Conservation (phyloP, 2,329 filamentous ascomycete species). For the Colletotrichum sublineola region DNA sequence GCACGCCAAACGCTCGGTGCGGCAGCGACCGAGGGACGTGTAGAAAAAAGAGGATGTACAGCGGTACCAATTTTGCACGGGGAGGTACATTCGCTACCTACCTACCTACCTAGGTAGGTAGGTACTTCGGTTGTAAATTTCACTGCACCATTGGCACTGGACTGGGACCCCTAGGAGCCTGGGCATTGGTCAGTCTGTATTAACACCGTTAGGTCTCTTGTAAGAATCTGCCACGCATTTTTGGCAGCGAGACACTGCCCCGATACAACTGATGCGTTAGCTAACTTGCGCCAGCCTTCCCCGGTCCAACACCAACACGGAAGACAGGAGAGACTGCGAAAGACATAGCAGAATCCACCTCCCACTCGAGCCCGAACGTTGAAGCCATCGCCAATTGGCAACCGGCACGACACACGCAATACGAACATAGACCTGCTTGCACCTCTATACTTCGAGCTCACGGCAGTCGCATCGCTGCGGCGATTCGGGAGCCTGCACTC, state of each 20-base stretch:
- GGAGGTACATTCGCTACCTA: slow-evolving; percentile 4
- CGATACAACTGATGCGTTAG: slow-evolving; percentile 33
- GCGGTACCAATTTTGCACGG: background rate
- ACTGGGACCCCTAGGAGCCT: slow-evolving; percentile 12
- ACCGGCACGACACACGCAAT: slow-evolving; percentile 38
- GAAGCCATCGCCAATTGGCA: slow-evolving; percentile 40
- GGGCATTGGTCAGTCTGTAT: slow-evolving; percentile 19
- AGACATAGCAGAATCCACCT: slow-evolving; percentile 41
- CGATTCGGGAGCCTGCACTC: slow-evolving; percentile 51
- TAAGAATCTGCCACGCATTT: too few species aligned
- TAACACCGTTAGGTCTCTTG: slow-evolving; percentile 21
- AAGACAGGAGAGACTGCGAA: slow-evolving; percentile 35
- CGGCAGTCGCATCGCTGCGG: slow-evolving; percentile 53
- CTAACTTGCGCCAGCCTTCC: slow-evolving; percentile 28
- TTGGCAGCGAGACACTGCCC: background rate
- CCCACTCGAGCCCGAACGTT: slow-evolving; percentile 31
- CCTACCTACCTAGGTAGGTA: too few species aligned
- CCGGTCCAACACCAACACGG: slow-evolving; percentile 39
- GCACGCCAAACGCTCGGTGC: background rate
- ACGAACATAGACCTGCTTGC: slow-evolving; percentile 24
- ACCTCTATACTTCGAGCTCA: slow-evolving; percentile 9
- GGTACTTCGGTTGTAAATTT: slow-evolving; percentile 4
- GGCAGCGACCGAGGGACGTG: background rate
- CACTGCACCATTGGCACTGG: slow-evolving; percentile 9
- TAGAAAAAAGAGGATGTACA: background rate